These are phyloP conservation scores for Kwoniella dendrophila DNA, from an alignment of 768 basidiomycete genomes.

Conservation along the genomic window DNA sequence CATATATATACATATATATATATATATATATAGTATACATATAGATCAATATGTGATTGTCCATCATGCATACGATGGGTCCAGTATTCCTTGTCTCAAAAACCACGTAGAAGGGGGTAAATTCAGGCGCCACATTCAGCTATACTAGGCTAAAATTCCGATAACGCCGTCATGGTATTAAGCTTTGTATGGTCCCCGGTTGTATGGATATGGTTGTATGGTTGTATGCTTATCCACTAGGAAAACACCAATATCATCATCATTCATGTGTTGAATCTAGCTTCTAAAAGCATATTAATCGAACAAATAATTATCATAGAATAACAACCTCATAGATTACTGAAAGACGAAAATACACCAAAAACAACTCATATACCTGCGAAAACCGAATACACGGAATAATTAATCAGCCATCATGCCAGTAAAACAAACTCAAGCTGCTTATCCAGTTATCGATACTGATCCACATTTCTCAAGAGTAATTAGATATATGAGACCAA, in stretches of 20 bases:
- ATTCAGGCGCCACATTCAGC: slow-evolving; percentile 4
- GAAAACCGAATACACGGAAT: background rate
- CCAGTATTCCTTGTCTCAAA: too few species aligned
- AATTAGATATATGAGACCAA: slow-evolving; percentile 80
- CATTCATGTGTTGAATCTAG: background rate
- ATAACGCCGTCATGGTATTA: background rate
- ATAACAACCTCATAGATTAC: background rate
- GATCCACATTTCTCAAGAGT: slow-evolving; percentile 90
- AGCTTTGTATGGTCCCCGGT: background rate
- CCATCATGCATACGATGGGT: too few species aligned
- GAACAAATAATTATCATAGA: background rate
- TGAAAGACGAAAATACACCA: background rate
- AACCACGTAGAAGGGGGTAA: too few species aligned
- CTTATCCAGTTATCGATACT: slow-evolving; percentile 87
- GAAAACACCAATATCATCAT: slow-evolving; percentile 1
- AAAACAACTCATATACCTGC: background rate
- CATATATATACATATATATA: too few species aligned
- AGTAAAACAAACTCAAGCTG: slow-evolving; percentile 57
- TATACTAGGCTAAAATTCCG: background rate
- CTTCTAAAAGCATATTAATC: background rate
- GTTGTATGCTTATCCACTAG: background rate
- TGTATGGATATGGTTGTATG: background rate
- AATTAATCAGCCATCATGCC: slow-evolving; percentile 32
- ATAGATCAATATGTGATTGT: too few species aligned
- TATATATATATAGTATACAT: too few species aligned